Percentiles rank a stretch among this genome's conserved stretches.
phyloP scores from a whole-genome alignment of 768 basidiomycete species.

The Naganishia kalamii region DNA sequence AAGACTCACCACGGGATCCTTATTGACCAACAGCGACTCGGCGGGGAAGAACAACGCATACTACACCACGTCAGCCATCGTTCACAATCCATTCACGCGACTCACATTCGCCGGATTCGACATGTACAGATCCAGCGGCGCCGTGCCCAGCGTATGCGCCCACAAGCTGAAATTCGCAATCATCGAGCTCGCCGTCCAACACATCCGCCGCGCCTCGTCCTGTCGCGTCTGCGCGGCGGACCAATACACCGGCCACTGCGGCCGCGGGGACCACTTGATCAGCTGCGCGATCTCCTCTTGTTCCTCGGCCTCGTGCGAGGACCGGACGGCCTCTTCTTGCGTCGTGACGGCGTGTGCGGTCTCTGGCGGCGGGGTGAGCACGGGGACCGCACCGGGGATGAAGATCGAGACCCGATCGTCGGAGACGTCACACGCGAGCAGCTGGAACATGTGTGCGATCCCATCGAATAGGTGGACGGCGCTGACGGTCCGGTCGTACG shows the following conservation, averaged over 20 bases:
- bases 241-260: conserved; percentile 23
- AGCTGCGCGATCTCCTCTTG: neutral
- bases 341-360: neutral
- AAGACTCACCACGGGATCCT: conserved; percentile 8
- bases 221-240: conserved; percentile 4
- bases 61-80: neutral
- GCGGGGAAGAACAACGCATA: conserved; percentile 25
- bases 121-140: conserved; percentile 19
- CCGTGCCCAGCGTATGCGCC: neutral
- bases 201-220: conserved; percentile 23
- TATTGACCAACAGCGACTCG: conserved; percentile 18
- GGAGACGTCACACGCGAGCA: conserved; percentile 15
- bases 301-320: conserved; percentile 7
- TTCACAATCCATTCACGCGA: neutral
- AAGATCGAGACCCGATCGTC: conserved; percentile 21
- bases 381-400: conserved; percentile 17
- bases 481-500: conserved; percentile 8
- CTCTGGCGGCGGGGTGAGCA: neutral
- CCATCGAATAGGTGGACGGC: conserved; percentile 20
- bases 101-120: conserved; percentile 24
- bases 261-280: conserved; percentile 20
- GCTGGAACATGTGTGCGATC: conserved; percentile 21
- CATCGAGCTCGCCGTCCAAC: conserved; percentile 20
- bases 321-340: conserved; percentile 2
- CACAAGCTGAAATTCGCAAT: conserved; percentile 18